Percentiles rank a stretch among this genome's conserved stretches.
Conservation (phyloP, 23 red algal species). For the Gracilaria gracilis region DNA sequence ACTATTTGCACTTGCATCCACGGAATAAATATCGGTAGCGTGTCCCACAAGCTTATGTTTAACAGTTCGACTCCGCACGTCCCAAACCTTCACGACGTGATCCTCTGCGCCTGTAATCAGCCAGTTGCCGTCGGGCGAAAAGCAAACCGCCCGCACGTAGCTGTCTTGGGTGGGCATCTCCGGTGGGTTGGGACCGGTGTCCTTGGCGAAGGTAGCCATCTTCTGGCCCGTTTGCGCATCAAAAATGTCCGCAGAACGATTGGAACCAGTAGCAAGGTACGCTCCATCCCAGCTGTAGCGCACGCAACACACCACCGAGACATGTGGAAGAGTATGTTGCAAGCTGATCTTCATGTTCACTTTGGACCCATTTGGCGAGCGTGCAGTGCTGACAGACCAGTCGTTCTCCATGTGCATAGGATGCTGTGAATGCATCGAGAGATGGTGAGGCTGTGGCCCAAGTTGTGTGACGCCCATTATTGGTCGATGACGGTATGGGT, state of each 20-base stretch:
- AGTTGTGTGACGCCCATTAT: slow-evolving; percentile 20
- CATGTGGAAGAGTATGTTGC: slow-evolving; percentile 68
- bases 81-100: slow-evolving; percentile 94
- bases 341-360: slow-evolving; percentile 74
- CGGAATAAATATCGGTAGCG: slow-evolving; percentile 90
- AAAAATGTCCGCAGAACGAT: slow-evolving; percentile 84
- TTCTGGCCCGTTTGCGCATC: slow-evolving; percentile 78
- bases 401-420: slow-evolving; percentile 44
- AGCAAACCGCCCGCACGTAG: slow-evolving; percentile 92
- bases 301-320: slow-evolving; percentile 95
- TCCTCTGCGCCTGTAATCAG: slow-evolving; percentile 91
- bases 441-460: slow-evolving; percentile 7
- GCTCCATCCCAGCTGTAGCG: slow-evolving; percentile 87
- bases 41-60: slow-evolving; percentile 81
- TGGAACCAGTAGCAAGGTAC: slow-evolving; percentile 89
- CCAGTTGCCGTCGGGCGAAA: slow-evolving; percentile 92
- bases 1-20: slow-evolving; percentile 81
- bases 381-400: slow-evolving; percentile 58
- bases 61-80: slow-evolving; percentile 81
- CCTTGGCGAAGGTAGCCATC: slow-evolving; percentile 78
- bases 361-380: slow-evolving; percentile 27
- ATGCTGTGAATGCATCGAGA: slow-evolving; percentile 31
- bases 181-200: slow-evolving; percentile 2
- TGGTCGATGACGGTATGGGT: slow-evolving; percentile 1
- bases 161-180: slow-evolving; percentile 28